Evolutionary conservation across 805 yeast genomes (phyloP).

Genomic region (Wickerhamomyces pijperi): DNA sequence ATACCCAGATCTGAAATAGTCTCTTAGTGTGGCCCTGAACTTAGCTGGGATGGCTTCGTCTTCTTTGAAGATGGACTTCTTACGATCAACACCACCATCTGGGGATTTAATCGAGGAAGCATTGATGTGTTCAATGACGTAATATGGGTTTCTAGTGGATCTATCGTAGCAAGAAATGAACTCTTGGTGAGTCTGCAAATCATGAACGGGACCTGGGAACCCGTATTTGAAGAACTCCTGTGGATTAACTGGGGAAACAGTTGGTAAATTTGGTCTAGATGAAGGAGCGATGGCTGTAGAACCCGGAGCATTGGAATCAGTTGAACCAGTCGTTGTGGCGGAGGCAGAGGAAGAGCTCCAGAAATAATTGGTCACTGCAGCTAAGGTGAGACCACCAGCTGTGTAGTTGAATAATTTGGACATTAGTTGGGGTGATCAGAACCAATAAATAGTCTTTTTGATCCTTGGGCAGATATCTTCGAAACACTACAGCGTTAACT

Average conservation of each 20-base stretch:
- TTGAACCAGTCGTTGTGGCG: slow-evolving; percentile 3
- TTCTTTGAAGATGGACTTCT: slow-evolving; percentile 74
- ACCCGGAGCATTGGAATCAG: slow-evolving; percentile 1
- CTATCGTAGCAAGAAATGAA: slow-evolving; percentile 83
- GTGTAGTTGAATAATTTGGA: slow-evolving; percentile 14
- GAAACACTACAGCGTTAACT: too few species aligned
- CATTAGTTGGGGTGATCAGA: not conserved
- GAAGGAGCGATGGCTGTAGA: slow-evolving; percentile 3
- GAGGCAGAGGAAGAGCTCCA: slow-evolving; percentile 18
- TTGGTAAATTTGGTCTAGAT: slow-evolving; percentile 1
- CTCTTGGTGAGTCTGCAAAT: slow-evolving; percentile 60
- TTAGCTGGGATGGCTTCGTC: slow-evolving; percentile 70
- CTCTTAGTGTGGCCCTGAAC: slow-evolving; percentile 69
- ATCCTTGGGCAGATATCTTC: too few species aligned
- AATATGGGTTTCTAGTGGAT: slow-evolving; percentile 73
- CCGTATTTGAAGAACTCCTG: slow-evolving; percentile 82
- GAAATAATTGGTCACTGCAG: slow-evolving; percentile 23
- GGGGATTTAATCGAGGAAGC: slow-evolving; percentile 46
- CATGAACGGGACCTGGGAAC: slow-evolving; percentile 92
- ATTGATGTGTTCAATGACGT: slow-evolving; percentile 82
- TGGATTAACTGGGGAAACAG: slow-evolving; percentile 46
- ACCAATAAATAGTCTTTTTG: not conserved
- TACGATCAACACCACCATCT: slow-evolving; percentile 53
- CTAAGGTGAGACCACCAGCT: slow-evolving; percentile 18
- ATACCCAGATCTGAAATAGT: slow-evolving; percentile 90